Conservation (phyloP, 306 rosid species). For the Datisca glomerata region DNA sequence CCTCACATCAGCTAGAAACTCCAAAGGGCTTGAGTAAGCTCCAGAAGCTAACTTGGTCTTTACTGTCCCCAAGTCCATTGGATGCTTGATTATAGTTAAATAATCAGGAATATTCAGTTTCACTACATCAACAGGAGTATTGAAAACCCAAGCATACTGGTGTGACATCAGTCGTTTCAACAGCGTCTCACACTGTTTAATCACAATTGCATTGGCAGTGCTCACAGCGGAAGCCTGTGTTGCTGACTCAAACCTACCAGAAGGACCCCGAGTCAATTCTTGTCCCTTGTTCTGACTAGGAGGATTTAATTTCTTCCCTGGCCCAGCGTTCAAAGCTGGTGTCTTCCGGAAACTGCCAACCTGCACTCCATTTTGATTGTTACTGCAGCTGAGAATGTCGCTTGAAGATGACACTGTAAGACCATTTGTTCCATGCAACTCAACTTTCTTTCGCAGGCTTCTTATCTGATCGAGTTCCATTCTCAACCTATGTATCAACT, state of each 20-base stretch:
- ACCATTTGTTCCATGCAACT: constrained; percentile 35
- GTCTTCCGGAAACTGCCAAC: constrained; percentile 25
- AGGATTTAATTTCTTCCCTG: constrained; percentile 20
- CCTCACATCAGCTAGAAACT: constrained; percentile 54
- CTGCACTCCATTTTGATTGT: constrained; percentile 32
- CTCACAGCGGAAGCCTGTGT: constrained; percentile 21
- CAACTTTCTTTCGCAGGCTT: constrained; percentile 46
- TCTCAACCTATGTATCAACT: constrained; percentile 32
- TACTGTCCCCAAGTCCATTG: constrained; percentile 80
- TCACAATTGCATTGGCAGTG: constrained; percentile 32
- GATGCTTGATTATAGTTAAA: constrained; percentile 52
- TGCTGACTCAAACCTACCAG: constrained; percentile 40
- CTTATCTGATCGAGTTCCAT: constrained; percentile 59
- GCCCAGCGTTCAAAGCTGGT: constrained; percentile 18
- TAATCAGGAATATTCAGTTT: constrained; percentile 74
- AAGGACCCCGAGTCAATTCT: constrained; percentile 34
- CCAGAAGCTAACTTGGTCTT: constrained; percentile 44
- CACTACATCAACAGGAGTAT: constrained; percentile 61
- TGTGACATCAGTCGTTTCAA: constrained; percentile 53
- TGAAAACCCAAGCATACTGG: constrained; percentile 57
- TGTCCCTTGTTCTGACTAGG: constrained; percentile 25
- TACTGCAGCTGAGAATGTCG: constrained; percentile 61
- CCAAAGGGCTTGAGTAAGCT: constrained; percentile 33
- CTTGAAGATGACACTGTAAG: constrained; percentile 57
- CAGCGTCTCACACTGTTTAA: constrained; percentile 60